Conservation (phyloP, 1,284 basidiomycete genomes). For the Schizophyllum amplum region DNA sequence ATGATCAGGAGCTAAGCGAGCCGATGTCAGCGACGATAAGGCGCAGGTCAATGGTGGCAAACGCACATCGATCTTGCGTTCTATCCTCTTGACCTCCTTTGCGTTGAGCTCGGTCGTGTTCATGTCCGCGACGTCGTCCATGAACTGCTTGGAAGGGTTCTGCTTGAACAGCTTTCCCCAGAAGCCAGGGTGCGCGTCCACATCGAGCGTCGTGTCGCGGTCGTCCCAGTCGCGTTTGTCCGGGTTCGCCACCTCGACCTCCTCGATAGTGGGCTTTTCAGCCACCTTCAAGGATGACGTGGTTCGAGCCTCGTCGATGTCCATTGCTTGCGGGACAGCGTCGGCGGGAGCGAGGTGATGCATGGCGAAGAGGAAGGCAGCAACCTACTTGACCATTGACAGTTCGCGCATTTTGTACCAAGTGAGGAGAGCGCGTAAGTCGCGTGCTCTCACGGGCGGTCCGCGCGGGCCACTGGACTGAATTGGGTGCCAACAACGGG, state of each 20-base stretch:
- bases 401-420: neutral
- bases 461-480: neutral
- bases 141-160: conserved; percentile 25
- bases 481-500: neutral
- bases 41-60: neutral
- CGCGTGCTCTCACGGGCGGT: neutral
- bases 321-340: neutral
- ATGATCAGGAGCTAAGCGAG: conserved; percentile 21
- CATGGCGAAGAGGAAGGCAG: neutral
- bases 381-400: neutral
- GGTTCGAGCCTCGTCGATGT: neutral
- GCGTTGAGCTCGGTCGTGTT: conserved; percentile 23
- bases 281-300: neutral
- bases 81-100: conserved; percentile 25
- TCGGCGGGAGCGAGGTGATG: neutral
- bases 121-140: conserved; percentile 24
- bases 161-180: conserved; percentile 22
- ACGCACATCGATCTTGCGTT: conserved; percentile 23
- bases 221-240: conserved; percentile 9
- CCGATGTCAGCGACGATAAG: neutral
- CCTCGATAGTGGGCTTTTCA: conserved; percentile 4
- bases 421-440: neutral
- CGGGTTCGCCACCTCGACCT: conserved; percentile 2
- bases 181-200: conserved; percentile 10
- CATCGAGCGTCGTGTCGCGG: conserved; percentile 7